phyloP scores from a whole-genome alignment of 208 protist species.

The Tetramitus jugosus region DNA sequence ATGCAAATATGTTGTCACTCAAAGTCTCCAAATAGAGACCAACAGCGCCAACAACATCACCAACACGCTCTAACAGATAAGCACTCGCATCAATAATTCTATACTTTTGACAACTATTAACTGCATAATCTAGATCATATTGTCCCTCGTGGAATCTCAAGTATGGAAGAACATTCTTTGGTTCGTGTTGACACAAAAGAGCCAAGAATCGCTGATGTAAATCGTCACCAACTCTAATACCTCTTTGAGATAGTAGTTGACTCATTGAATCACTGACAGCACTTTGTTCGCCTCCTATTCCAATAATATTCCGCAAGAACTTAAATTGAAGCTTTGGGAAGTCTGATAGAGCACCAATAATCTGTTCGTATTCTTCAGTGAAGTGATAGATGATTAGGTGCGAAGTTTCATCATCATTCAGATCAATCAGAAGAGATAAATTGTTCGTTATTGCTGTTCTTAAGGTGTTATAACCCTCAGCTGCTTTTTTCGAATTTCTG shows the following conservation, averaged over 20 bases:
- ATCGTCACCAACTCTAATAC: neutral
- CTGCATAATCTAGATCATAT: neutral
- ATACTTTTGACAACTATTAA: neutral
- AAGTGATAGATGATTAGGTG: neutral
- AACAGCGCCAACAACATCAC: slow-evolving; percentile 4
- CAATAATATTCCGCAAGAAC: slow-evolving; percentile 7
- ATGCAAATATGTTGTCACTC: neutral
- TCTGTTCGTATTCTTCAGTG: neutral
- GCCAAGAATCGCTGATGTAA: neutral
- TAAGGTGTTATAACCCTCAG: neutral
- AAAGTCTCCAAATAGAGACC: neutral
- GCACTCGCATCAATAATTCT: neutral
- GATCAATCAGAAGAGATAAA: neutral
- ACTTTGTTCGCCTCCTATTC: neutral
- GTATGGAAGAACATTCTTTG: neutral
- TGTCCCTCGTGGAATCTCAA: neutral
- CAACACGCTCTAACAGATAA: neutral
- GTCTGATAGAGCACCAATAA: neutral
- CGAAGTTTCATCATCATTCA: neutral
- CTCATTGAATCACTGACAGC: no score
- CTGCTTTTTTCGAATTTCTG: neutral
- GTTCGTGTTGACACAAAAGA: slow-evolving; percentile 14
- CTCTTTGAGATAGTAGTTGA: no score
- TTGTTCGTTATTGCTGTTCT: neutral
- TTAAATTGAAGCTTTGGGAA: slow-evolving; percentile 16